These are phyloP conservation scores for Debaryomyces prosopidis DNA, from an alignment of 805 yeast species.

Conservation along the genomic window DNA sequence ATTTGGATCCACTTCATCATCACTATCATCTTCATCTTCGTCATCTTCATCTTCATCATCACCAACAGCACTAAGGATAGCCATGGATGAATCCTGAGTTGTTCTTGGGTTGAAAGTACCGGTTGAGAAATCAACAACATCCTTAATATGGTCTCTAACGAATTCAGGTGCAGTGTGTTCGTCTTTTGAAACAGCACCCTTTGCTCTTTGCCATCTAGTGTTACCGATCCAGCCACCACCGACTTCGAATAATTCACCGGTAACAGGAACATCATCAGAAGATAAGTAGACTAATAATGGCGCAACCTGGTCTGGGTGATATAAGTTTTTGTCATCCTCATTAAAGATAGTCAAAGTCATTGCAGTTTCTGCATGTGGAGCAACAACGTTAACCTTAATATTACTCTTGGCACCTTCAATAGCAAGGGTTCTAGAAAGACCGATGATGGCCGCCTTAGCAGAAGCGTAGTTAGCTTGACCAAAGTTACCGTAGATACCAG, in stretches of 20 bases:
- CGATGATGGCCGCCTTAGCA: constrained; percentile 87
- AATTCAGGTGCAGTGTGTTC: constrained; percentile 63
- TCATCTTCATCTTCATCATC: constrained; percentile 50
- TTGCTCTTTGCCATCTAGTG: constrained; percentile 93
- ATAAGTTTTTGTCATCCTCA: constrained; percentile 76
- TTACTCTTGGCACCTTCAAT: constrained; percentile 82
- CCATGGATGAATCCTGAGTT: constrained; percentile 78
- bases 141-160: constrained; percentile 64
- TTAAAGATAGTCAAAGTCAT: constrained; percentile 90
- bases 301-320: constrained; percentile 86
- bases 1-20: constrained; percentile 34
- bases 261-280: constrained; percentile 68
- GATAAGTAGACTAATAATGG: constrained; percentile 81
- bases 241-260: constrained; percentile 84
- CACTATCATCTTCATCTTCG: constrained; percentile 41
- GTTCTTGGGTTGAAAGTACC: constrained; percentile 57
- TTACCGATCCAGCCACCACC: constrained; percentile 97
- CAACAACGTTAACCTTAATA: constrained; percentile 78
- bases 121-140: constrained; percentile 60
- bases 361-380: constrained; percentile 98
- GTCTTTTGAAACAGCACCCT: constrained; percentile 71
- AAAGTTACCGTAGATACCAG: constrained; percentile 96
- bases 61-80: constrained; percentile 66
- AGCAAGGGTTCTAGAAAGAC: constrained; percentile 83
- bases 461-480: constrained; percentile 97